A percentile compares a stretch with the other conserved stretches of the same genome.
Evolutionary conservation across 163 green algal species (phyloP).

Genomic region (Volvox carteri): DNA sequence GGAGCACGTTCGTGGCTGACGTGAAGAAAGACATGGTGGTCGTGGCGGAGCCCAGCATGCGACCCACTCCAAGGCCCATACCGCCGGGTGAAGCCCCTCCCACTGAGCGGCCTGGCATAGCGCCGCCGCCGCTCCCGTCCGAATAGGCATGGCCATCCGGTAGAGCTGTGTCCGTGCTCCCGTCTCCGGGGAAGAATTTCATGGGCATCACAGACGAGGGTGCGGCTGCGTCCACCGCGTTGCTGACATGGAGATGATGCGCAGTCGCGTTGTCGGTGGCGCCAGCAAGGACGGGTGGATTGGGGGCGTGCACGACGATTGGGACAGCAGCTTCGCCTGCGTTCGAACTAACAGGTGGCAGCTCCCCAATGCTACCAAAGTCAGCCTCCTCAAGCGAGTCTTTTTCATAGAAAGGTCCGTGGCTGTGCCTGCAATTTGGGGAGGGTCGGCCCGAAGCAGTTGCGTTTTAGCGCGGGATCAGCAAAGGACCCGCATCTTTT

Average conservation of each 20-base stretch:
- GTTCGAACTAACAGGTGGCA: slow-evolving; percentile 8
- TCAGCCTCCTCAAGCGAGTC: not conserved
- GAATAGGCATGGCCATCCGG: not conserved
- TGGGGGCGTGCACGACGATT: not conserved
- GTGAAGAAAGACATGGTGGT: slow-evolving; percentile 32
- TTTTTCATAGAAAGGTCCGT: not conserved
- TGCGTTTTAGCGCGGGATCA: slow-evolving; percentile 29
- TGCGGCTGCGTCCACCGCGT: no score
- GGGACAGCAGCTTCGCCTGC: not conserved
- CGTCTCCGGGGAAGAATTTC: no score
- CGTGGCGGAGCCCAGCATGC: slow-evolving; percentile 33
- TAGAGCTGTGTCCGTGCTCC: not conserved
- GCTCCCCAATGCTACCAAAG: not conserved
- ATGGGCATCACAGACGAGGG: no score
- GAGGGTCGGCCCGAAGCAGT: not conserved
- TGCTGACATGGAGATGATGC: not conserved
- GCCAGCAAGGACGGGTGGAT: no score
- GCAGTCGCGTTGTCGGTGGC: no score
- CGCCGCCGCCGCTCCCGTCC: no score
- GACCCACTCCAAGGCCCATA: not conserved
- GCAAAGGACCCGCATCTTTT: not conserved
- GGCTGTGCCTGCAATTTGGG: not conserved
- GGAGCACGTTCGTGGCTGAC: slow-evolving; percentile 46
- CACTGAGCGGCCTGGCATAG: not conserved
- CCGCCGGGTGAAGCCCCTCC: not conserved